These are phyloP conservation scores for Quercus suber DNA, from an alignment of 306 rosid genomes.

Conservation along the genomic window DNA sequence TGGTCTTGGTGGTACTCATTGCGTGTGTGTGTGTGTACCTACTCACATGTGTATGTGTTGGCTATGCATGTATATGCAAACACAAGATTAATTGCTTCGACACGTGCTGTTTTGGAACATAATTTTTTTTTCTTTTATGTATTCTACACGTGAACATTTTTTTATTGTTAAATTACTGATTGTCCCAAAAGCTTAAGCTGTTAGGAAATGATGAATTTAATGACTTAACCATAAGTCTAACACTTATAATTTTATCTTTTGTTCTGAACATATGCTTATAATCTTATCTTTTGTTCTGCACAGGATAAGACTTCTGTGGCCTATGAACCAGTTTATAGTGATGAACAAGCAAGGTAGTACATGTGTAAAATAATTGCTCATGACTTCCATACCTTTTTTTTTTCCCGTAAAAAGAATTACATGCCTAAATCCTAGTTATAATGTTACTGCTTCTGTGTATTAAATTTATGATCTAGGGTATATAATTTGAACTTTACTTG, in stretches of 20 bases:
- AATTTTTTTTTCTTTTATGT: not conserved
- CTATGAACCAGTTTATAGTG: constrained; percentile 49
- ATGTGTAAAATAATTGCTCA: not conserved
- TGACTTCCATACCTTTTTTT: not conserved
- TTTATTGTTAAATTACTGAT: too few species aligned
- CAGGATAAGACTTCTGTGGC: constrained; percentile 42
- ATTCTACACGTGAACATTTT: not conserved
- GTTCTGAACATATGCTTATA: not conserved
- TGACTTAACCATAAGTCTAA: too few species aligned
- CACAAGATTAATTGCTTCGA: not conserved
- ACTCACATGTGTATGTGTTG: not conserved
- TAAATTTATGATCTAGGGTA: not conserved
- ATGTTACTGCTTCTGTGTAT: not conserved
- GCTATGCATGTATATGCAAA: not conserved
- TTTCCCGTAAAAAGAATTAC: not conserved
- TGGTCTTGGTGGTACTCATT: constrained; percentile 6
- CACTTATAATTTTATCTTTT: too few species aligned
- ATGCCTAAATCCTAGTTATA: too few species aligned
- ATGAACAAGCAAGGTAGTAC: constrained; percentile 47
- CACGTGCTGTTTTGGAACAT: not conserved
- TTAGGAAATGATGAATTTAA: too few species aligned
- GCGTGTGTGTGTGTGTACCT: not conserved
- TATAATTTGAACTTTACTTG: not conserved
- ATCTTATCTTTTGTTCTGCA: not conserved
- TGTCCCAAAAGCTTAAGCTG: too few species aligned